These are phyloP conservation scores for Hygrophorus pudorinus DNA, from an alignment of 768 basidiomycete genomes.

Conservation along the genomic window DNA sequence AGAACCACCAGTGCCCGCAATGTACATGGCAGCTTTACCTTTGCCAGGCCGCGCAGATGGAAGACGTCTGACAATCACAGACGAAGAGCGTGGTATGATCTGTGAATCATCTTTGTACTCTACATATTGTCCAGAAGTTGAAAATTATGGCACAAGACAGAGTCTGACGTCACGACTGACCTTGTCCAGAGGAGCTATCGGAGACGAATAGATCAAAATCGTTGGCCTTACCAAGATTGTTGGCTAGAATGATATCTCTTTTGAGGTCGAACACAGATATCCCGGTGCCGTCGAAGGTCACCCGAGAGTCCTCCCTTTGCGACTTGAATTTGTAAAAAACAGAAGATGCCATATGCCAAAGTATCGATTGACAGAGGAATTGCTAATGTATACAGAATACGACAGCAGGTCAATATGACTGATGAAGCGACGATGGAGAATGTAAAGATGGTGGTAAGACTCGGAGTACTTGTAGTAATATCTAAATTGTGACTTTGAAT, in stretches of 20 bases:
- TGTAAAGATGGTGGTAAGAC: background rate
- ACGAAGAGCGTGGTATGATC: slow-evolving; percentile 90
- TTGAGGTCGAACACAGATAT: slow-evolving; percentile 99
- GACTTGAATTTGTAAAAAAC: slow-evolving; percentile 98
- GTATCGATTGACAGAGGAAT: slow-evolving; percentile 3
- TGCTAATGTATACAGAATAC: slow-evolving; percentile 2
- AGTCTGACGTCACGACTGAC: slow-evolving; percentile 32
- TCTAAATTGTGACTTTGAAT: too few species aligned
- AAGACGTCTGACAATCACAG: slow-evolving; percentile 85
- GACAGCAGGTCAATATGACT: background rate
- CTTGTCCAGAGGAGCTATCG: slow-evolving; percentile 83
- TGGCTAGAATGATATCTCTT: slow-evolving; percentile 94
- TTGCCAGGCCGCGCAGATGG: slow-evolving; percentile 75
- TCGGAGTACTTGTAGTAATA: too few species aligned
- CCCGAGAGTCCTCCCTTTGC: slow-evolving; percentile 86
- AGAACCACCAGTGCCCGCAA: slow-evolving; percentile 35
- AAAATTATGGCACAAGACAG: background rate
- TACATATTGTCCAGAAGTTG: slow-evolving; percentile 19
- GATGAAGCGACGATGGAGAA: background rate
- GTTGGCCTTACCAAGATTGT: slow-evolving; percentile 91
- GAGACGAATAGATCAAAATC: slow-evolving; percentile 92
- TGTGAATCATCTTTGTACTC: slow-evolving; percentile 89
- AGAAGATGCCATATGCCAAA: slow-evolving; percentile 68
- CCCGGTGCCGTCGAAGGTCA: slow-evolving; percentile 97
- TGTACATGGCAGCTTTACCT: slow-evolving; percentile 73